Evolutionary conservation across 2,329 filamentous ascomycete genomes (phyloP).

Genomic region (Alternaria postmessia): DNA sequence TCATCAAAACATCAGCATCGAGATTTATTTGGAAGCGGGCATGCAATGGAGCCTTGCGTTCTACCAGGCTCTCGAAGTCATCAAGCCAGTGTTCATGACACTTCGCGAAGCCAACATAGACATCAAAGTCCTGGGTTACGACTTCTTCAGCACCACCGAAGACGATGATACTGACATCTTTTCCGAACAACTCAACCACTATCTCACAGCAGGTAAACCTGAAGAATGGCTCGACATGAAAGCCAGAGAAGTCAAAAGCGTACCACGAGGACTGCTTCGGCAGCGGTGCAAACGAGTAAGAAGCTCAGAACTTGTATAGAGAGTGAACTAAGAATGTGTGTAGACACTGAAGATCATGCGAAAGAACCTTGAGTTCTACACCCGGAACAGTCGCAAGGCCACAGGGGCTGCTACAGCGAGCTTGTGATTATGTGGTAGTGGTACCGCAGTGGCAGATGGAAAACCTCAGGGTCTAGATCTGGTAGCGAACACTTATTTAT

Average conservation of each 20-base stretch:
- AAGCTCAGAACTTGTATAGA: not conserved
- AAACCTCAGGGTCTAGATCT: not conserved
- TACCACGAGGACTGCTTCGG: not conserved
- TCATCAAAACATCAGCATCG: not conserved
- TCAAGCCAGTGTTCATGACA: conserved; percentile 4
- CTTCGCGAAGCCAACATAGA: conserved; percentile 6
- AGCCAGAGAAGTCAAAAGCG: conserved; percentile 6
- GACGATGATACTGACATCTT: not conserved
- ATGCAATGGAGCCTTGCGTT: conserved; percentile 8
- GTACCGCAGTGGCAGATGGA: not conserved
- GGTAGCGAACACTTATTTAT: not conserved
- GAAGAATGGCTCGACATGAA: conserved; percentile 20
- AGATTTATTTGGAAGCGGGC: conserved; percentile 2
- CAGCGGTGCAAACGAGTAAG: conserved; percentile 6
- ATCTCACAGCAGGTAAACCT: conserved; percentile 8
- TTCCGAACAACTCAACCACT: conserved; percentile 18
- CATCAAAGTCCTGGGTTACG: conserved; percentile 13
- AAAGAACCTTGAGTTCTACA: conserved; percentile 8
- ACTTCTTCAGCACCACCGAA: conserved; percentile 13
- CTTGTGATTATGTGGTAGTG: not conserved
- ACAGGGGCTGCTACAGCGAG: not conserved
- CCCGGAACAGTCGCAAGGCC: not conserved
- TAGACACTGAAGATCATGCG: conserved; percentile 12
- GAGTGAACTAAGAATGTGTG: not conserved
- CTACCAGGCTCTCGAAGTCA: conserved; percentile 11